Base-by-base conservation (phyloP, 2,329 filamentous ascomycete species). In the Oidium heveae region DNA sequence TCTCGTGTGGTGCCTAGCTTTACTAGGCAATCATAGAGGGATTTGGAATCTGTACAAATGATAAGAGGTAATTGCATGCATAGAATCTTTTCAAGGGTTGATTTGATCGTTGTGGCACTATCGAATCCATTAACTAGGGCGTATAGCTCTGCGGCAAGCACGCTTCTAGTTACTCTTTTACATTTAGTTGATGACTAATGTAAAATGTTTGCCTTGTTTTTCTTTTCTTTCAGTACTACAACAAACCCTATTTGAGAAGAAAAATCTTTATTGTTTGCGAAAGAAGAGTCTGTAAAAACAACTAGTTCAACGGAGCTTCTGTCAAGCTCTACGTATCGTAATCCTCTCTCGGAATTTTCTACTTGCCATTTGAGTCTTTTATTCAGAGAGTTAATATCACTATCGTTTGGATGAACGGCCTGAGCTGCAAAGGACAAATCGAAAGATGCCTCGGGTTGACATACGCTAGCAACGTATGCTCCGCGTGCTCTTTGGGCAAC, bases 81-180 rank as follows among this genome's bases (percentile, higher is more conserved):
- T 6, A 15, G 8, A 24, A n/a, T 10, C 28, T 10, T 12, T 34
- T 20, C 49, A 34, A 52, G 24, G 4, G 33, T 34, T 9, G 24
- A 8, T 34, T 52, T 52, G 15, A 52, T 52, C 7, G 28, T 18
- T n/a, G 28, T 28, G 34, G 13, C 33, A n/a, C 9, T 16, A 28
- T 52, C 49, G n/a, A 52, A 52, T 34, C 49, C 49, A 34, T 34
- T 16, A 2, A 36, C 24, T 20, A 36, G 6, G 7, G 32, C 49
- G 33, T 36, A 52, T 34, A 52, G 28, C 18, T 52, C 24, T 13
- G 44, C 22, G 2, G 44, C 44, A 3, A 49, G 44, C 9, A 49
- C 20, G n/a, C 44, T 49, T n/a, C 44, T 24, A 24, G 44, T 49
- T 12, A 59, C 55, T 39, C 55, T 13, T 37, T 55, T 58, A 10